Conservation (phyloP, 2,329 filamentous ascomycete species). For the Phoma sp. region DNA sequence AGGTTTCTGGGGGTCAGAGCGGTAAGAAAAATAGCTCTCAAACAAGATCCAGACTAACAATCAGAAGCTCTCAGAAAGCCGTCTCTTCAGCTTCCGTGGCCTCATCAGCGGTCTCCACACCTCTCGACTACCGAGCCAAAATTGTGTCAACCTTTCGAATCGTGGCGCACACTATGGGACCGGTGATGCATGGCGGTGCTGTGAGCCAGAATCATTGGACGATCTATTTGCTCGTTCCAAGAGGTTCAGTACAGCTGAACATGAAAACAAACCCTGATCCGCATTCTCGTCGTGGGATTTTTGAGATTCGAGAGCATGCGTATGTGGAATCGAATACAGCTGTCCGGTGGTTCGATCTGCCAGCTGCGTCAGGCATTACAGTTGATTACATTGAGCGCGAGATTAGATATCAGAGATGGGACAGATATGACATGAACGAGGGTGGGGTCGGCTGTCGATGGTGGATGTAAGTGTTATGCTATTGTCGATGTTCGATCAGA, state of each 20-base stretch:
- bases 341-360: too few species aligned
- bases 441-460: too few species aligned
- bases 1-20: not conserved
- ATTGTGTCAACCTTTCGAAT: not conserved
- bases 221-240: not conserved
- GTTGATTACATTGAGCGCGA: too few species aligned
- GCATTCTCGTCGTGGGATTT: not conserved
- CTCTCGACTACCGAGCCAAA: not conserved
- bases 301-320: not conserved
- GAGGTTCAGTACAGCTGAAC: not conserved
- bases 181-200: not conserved
- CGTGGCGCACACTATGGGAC: not conserved
- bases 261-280: not conserved
- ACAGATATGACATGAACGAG: too few species aligned
- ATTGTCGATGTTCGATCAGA: too few species aligned
- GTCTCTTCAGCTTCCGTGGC: too few species aligned
- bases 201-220: not conserved
- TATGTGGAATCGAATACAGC: not conserved
- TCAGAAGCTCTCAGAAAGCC: too few species aligned
- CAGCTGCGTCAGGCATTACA: too few species aligned
- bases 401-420: too few species aligned
- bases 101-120: not conserved
- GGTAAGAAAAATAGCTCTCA: not conserved
- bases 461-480: too few species aligned
- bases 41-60: not conserved